phyloP scores from a whole-genome alignment of 2,329 filamentous ascomycete species.

The Diaporthe citriasiana region DNA sequence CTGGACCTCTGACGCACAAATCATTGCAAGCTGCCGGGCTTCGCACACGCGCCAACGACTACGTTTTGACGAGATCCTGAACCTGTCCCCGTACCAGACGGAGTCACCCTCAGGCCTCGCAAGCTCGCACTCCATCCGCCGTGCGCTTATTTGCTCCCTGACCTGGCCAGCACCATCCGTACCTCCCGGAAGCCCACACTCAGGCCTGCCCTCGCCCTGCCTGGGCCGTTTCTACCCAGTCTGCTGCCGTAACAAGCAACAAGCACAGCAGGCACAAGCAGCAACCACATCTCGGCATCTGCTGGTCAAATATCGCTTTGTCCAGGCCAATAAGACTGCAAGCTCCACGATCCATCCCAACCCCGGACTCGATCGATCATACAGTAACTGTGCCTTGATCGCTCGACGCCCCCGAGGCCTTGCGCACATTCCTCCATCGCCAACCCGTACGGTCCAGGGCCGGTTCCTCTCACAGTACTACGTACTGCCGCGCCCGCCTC shows the following conservation, averaged over 20 bases:
- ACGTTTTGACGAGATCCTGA: conserved; percentile 28
- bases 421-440: conserved; percentile 33
- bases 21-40: conserved; percentile 28
- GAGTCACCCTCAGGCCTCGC: conserved; percentile 20
- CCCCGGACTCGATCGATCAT: conserved; percentile 34
- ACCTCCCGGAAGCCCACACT: conserved; percentile 27
- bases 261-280: conserved; percentile 29
- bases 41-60: conserved; percentile 28
- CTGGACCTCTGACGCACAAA: conserved; percentile 33
- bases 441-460: conserved; percentile 32
- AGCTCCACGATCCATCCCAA: conserved; percentile 35
- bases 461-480: conserved; percentile 35
- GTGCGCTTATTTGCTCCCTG: conserved; percentile 31
- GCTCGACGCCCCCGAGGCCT: conserved; percentile 30
- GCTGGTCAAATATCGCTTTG: conserved; percentile 38
- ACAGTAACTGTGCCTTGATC: conserved; percentile 39
- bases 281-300: conserved; percentile 33
- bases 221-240: conserved; percentile 38
- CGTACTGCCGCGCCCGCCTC: conserved; percentile 24
- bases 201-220: conserved; percentile 14
- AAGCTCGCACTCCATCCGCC: conserved; percentile 25
- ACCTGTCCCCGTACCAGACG: conserved; percentile 2
- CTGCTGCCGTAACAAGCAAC: conserved; percentile 26
- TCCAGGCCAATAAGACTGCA: conserved; percentile 36
- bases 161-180: conserved; percentile 26